These are phyloP conservation scores for Metschnikowia lachancei DNA, from an alignment of 805 yeast genomes.

Conservation along the genomic window DNA sequence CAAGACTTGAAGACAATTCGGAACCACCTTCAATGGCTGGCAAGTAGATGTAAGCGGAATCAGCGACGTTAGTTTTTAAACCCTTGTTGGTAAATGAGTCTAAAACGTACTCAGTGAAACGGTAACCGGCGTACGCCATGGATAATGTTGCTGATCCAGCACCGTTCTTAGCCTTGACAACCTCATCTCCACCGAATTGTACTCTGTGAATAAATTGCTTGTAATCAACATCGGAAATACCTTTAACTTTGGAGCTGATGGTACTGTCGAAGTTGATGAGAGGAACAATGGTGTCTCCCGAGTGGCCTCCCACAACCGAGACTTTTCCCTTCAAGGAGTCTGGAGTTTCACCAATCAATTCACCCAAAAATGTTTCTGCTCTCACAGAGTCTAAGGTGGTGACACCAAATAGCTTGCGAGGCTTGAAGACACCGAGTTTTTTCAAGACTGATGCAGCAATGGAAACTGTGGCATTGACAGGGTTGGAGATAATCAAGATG, in stretches of 20 bases:
- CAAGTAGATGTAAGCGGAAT: conserved; percentile 52
- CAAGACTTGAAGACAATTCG: conserved; percentile 34
- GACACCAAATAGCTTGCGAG: conserved; percentile 45
- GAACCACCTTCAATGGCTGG: conserved; percentile 52
- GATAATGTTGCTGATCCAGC: conserved; percentile 24
- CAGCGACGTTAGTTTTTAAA: conserved; percentile 28
- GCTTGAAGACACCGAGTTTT: conserved; percentile 45
- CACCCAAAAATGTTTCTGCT: conserved; percentile 46
- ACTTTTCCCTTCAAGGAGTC: conserved; percentile 36
- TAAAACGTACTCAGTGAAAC: conserved; percentile 19
- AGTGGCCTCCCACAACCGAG: conserved; percentile 47
- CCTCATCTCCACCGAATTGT: conserved; percentile 24
- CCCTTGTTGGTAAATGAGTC: conserved; percentile 12
- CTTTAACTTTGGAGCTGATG: conserved; percentile 20
- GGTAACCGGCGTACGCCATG: conserved; percentile 25
- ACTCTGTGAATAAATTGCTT: conserved; percentile 20
- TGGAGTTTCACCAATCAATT: conserved; percentile 33
- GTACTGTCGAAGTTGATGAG: conserved; percentile 25
- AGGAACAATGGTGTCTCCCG: conserved; percentile 48
- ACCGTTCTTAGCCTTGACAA: conserved; percentile 23
- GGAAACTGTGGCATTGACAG: conserved; percentile 47
- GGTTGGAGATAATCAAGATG: conserved; percentile 46
- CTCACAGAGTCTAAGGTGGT: conserved; percentile 46
- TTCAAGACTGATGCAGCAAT: conserved; percentile 50
- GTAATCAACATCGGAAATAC: conserved; percentile 19